Conservation (phyloP, 1,284 basidiomycete species). For the Puccinia sorghi region DNA sequence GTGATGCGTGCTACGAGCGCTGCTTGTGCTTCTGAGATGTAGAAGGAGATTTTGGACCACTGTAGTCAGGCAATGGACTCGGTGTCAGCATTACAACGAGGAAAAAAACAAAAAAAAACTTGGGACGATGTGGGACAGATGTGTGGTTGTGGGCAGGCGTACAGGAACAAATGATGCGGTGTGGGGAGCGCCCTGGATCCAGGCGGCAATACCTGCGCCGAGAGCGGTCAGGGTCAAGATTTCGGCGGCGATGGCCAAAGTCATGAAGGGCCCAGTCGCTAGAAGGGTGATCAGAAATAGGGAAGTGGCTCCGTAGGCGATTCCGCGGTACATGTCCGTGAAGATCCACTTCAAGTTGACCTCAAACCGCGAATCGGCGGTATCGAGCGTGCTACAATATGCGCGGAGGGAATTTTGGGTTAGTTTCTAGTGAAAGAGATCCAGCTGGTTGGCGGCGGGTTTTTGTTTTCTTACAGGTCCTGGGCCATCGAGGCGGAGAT, state of each 20-base stretch:
- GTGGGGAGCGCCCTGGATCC: constrained; percentile 34
- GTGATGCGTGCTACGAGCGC: not conserved
- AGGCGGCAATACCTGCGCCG: constrained; percentile 34
- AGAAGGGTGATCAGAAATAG: constrained; percentile 2
- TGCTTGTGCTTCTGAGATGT: constrained; percentile 39
- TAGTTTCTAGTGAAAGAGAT: not conserved
- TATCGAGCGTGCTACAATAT: constrained; percentile 1
- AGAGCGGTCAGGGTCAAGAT: constrained; percentile 12
- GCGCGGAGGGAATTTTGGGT: not conserved
- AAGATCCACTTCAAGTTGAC: constrained; percentile 38
- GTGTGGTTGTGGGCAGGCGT: not conserved
- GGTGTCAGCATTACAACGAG: not conserved
- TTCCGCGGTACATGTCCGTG: constrained; percentile 41
- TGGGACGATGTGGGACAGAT: no score
- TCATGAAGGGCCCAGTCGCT: not conserved
- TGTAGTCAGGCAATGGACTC: not conserved
- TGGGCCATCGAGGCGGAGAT: constrained; percentile 38
- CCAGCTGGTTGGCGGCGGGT: not conserved
- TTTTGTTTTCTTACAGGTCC: constrained; percentile 24
- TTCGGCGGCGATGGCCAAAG: not conserved
- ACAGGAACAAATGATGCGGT: constrained; percentile 33
- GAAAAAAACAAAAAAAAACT: not conserved
- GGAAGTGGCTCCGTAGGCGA: constrained; percentile 29
- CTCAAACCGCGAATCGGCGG: constrained; percentile 29
- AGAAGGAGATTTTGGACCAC: constrained; percentile 44